phyloP scores from a whole-genome alignment of 2,329 filamentous ascomycete genomes.

The Colletotrichum cordylinicola region DNA sequence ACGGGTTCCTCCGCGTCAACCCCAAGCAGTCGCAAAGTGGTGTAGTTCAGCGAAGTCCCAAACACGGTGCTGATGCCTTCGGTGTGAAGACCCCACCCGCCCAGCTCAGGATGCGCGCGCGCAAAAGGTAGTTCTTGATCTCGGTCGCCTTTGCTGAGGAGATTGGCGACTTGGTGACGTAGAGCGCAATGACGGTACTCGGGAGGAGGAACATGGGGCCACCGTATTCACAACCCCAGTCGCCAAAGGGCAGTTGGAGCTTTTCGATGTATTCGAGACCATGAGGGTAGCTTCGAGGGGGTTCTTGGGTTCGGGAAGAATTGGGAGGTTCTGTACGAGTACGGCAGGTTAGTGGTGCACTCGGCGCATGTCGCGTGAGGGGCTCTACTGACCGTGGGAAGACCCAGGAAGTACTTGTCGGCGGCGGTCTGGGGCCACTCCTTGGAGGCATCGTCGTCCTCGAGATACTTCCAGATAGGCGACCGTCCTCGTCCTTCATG shows the following conservation, averaged over 20 bases:
- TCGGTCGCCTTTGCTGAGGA: constrained; percentile 81
- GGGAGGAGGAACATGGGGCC: constrained; percentile 96
- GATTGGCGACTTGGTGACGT: constrained; percentile 87
- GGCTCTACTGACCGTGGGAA: constrained; percentile 69
- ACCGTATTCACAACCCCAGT: constrained; percentile 98
- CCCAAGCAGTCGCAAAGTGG: constrained; percentile 78
- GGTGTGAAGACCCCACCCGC: constrained; percentile 97
- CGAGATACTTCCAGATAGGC: constrained; percentile 93
- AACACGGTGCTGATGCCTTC: constrained; percentile 93
- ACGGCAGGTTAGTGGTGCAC: not conserved
- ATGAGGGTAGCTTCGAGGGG: constrained; percentile 79
- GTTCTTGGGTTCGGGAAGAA: constrained; percentile 72
- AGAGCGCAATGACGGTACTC: constrained; percentile 84
- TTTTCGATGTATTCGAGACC: constrained; percentile 88
- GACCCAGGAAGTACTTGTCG: constrained; percentile 88
- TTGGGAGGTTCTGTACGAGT: constrained; percentile 69
- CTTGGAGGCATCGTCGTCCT: constrained; percentile 71
- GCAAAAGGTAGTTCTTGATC: constrained; percentile 91
- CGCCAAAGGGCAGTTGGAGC: constrained; percentile 85
- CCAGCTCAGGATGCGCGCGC: constrained; percentile 82
- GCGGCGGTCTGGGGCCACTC: constrained; percentile 86
- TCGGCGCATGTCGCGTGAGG: not conserved
- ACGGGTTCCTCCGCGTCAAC: constrained; percentile 82
- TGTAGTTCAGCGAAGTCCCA: constrained; percentile 89
- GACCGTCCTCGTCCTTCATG: constrained; percentile 79